phyloP scores from a whole-genome alignment of 2,329 filamentous ascomycete species.

The Pseudopyrenochaeta lycopersici region DNA sequence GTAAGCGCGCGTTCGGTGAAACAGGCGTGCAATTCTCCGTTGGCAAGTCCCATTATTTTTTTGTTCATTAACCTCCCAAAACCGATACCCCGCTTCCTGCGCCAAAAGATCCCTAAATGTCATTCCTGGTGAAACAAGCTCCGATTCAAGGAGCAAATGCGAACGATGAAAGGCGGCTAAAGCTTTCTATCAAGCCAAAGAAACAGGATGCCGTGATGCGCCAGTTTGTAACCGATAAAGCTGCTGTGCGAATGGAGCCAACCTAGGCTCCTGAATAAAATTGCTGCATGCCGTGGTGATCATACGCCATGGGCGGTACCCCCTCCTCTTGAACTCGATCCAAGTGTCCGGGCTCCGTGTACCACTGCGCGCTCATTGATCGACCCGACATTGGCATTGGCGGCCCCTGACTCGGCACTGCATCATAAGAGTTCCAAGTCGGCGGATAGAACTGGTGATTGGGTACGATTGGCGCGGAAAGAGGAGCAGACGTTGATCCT shows the following conservation, averaged over 20 bases:
- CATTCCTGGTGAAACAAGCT: neutral
- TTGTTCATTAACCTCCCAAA: neutral
- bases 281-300: constrained; percentile 35
- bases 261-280: constrained; percentile 41
- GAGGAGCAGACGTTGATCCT: constrained; percentile 35
- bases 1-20: neutral
- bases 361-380: constrained; percentile 49
- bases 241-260: neutral
- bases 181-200: constrained; percentile 2
- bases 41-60: neutral
- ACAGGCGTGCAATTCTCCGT: neutral
- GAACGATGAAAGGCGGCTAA: constrained; percentile 6
- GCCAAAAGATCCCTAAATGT: neutral
- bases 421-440: constrained; percentile 42
- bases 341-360: constrained; percentile 39
- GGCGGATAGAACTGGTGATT: constrained; percentile 42
- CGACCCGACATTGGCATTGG: constrained; percentile 40
- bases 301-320: constrained; percentile 38
- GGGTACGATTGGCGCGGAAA: constrained; percentile 46
- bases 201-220: constrained; percentile 3
- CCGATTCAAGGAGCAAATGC: neutral
- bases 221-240: constrained; percentile 1
- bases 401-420: constrained; percentile 29
- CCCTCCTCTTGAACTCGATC: constrained; percentile 49
- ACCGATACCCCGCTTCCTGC: neutral